Evolutionary conservation across 169 alveolate species (phyloP).

Genomic region (Eimeria acervulina): DNA sequence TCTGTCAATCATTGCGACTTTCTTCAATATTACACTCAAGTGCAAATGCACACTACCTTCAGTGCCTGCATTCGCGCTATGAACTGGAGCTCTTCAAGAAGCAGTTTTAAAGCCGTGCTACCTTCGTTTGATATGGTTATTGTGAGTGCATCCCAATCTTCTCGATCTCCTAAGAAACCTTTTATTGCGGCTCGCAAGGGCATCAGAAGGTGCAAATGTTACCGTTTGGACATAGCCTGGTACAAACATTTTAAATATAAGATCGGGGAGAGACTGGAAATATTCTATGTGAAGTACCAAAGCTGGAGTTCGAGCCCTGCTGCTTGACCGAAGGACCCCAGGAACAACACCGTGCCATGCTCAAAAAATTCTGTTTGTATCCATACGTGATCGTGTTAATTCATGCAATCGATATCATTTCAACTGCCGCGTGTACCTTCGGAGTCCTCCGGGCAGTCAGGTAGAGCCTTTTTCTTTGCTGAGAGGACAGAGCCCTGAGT

Average conservation of each 20-base stretch:
- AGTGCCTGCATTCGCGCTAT: slow-evolving; percentile 44
- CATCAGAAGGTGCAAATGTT: neutral
- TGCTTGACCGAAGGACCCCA: slow-evolving; percentile 83
- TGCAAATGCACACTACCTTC: slow-evolving; percentile 73
- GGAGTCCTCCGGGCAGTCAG: slow-evolving; percentile 83
- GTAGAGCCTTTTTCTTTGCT: slow-evolving; percentile 81
- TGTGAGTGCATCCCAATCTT: slow-evolving; percentile 84
- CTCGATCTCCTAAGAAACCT: slow-evolving; percentile 79
- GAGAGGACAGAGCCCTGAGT: neutral
- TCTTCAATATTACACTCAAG: neutral
- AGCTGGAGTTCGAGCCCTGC: slow-evolving; percentile 83
- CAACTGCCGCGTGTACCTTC: slow-evolving; percentile 57
- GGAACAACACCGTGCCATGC: slow-evolving; percentile 81
- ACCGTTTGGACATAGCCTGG: slow-evolving; percentile 84
- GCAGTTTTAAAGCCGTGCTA: neutral
- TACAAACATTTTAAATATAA: neutral
- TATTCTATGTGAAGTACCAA: slow-evolving; percentile 27
- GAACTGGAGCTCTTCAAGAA: neutral
- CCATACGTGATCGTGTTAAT: neutral
- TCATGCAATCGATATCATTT: neutral
- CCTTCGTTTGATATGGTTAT: slow-evolving; percentile 83
- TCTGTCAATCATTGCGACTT: slow-evolving; percentile 15
- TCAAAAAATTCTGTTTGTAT: slow-evolving; percentile 74
- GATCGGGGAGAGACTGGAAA: neutral
- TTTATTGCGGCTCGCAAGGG: neutral